Evolutionary conservation across 768 basidiomycete genomes (phyloP), one percentile per base, ranked within the genome.

Genomic region (Boletus subcaerulescens): DNA sequence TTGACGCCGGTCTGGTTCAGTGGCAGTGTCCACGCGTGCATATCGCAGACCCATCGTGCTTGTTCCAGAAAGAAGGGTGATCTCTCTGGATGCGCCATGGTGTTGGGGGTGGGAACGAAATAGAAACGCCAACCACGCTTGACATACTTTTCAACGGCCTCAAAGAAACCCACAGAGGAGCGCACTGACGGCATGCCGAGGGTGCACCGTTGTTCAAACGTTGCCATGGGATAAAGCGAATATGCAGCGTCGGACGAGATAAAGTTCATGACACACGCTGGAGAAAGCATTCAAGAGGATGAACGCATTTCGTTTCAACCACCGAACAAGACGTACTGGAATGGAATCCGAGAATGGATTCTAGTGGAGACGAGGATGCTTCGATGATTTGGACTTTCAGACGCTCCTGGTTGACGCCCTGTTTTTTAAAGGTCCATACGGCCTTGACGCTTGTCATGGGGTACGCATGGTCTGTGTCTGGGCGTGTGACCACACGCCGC

Each of bases 331-430:
- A 65, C 78, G 26, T 39, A 81, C 80, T 79, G 0, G 76, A 77
- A 52, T 82, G 81, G 50, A 80, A 81, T 8, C 60, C 59, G 2
- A 81, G 50, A n/a, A 82, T 74, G 70, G 14, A 65, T 64, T 44
- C 59, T 10, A 45, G 51, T 6, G 22, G 75, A 56, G 36, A 72
- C 38, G 61, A 52, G 1, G 38, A 0, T 0, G 61, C 48, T 8
- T 60, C 67, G 32, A 82, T 74, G 38, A 82, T 59, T 55, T 82
- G 80, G 0, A 80, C 62, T 42, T 68, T 76, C 3, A 65, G 46
- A 11, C 5, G 12, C 11, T 50, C 54, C 8, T n/a, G 2, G 6
- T 51, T 43, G 9, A 4, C 2, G 20, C 20, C 5, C 1, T 8
- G 14, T 45, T 55, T 58, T 68, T 71, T 11, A 55, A 80, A 53